Base-by-base conservation (phyloP, 2,329 filamentous ascomycete genomes). In the Alternaria atra region DNA sequence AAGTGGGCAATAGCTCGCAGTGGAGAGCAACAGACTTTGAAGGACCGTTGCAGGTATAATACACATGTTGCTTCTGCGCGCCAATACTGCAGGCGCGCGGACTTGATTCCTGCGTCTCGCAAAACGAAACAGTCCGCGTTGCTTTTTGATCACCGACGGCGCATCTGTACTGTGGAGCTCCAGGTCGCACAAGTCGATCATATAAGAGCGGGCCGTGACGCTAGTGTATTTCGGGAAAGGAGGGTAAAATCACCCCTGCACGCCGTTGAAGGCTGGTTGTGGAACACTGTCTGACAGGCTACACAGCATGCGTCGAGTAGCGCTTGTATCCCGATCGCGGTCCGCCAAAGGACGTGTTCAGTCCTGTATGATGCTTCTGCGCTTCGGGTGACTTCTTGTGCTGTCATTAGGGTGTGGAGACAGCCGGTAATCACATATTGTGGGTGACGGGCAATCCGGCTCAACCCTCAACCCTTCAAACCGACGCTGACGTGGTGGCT, bases 211-310 rank as follows among this genome's bases (percentile, higher is more conserved):
- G 73, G 69, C 72, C 73, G 72, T 64, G 47, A 55, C 10, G 68
- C 72, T 74, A 75, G 66, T 40, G 27, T 66, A 20, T 8, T 32
- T 67, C 50, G 10, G 63, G 66, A 44, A 60, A 60, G 44, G 60
- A 55, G 64, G 9, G 35, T 52, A 60, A 56, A 55, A 50, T 52
- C 29, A 71, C 63, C 70, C 72, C 66, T 73, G 71, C 65, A 29
- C 30, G 61, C 70, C 65, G 69, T 71, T 73, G 55, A 62, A 67
- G 58, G 56, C 64, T 69, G 56, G 65, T 65, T 66, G 69, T 65
- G 69, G 67, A 64, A 69, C 55, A 68, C 61, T 60, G 42, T 56
- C 29, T 73, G 71, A 73, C 71, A 73, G 71, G 67, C 65, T 62
- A 69, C 66, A 73, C 67, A 68, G 61, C 68, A 69, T 68, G 58